These are phyloP conservation scores for Begonia peltatifolia DNA, from an alignment of 306 rosid genomes.

Conservation along the genomic window DNA sequence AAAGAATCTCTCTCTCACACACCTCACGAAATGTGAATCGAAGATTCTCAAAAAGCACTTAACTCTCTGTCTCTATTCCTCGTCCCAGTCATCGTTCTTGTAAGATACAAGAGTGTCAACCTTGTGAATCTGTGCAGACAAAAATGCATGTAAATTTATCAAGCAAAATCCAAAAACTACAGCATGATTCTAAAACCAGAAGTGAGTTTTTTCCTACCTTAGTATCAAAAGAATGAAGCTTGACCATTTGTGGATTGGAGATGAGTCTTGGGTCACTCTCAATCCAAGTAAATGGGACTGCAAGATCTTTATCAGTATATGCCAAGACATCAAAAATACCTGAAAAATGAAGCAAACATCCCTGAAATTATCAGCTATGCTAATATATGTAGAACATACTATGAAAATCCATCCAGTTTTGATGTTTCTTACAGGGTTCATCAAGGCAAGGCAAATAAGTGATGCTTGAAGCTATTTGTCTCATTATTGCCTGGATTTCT, in stretches of 20 bases:
- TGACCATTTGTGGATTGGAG: slow-evolving; percentile 96
- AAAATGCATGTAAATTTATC: neutral
- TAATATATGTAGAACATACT: neutral
- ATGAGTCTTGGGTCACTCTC: slow-evolving; percentile 98
- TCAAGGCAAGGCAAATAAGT: slow-evolving; percentile 97
- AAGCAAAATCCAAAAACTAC: neutral
- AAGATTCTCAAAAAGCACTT: slow-evolving; percentile 37
- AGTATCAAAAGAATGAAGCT: slow-evolving; percentile 94
- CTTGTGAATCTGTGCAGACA: slow-evolving; percentile 65
- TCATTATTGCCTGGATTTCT: slow-evolving; percentile 96
- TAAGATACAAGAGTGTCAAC: slow-evolving; percentile 89
- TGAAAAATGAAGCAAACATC: slow-evolving; percentile 9
- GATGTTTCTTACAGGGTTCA: slow-evolving; percentile 54
- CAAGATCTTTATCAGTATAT: slow-evolving; percentile 89
- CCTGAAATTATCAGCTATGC: neutral
- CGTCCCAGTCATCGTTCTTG: slow-evolving; percentile 91
- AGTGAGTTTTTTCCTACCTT: slow-evolving; percentile 32
- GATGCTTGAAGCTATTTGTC: slow-evolving; percentile 98
- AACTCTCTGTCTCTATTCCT: slow-evolving; percentile 19
- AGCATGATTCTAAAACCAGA: neutral
- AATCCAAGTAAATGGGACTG: slow-evolving; percentile 91
- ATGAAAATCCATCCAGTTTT: neutral
- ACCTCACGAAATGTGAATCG: slow-evolving; percentile 40
- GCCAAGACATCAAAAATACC: slow-evolving; percentile 96
- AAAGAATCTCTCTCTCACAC: too few relatives aligned